phyloP scores from a whole-genome alignment of 1,284 basidiomycete genomes.

The Cerrena zonata region DNA sequence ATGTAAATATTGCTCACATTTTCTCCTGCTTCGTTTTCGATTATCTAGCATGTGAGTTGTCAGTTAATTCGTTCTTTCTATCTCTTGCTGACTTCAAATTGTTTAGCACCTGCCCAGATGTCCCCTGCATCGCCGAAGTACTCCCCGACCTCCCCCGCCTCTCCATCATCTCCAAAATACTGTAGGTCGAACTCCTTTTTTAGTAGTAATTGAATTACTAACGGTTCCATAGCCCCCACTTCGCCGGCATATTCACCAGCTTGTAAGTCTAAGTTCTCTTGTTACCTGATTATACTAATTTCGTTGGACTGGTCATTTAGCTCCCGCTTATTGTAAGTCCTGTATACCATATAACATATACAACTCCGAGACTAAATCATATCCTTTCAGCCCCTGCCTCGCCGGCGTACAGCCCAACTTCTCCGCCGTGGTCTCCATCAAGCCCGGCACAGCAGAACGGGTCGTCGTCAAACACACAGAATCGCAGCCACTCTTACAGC shows the following conservation, averaged over 20 bases:
- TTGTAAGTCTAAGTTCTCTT: constrained; percentile 45
- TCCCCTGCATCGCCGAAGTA: constrained; percentile 83
- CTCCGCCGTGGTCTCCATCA: constrained; percentile 74
- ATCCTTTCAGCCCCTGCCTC: constrained; percentile 63
- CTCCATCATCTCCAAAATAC: constrained; percentile 83
- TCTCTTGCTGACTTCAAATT: constrained; percentile 10
- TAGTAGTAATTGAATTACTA: not conserved
- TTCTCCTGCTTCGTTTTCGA: constrained; percentile 16
- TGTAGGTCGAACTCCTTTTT: constrained; percentile 45
- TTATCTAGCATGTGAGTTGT: constrained; percentile 51
- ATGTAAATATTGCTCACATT: constrained; percentile 13
- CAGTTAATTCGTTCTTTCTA: constrained; percentile 9
- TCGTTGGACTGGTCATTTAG: constrained; percentile 5
- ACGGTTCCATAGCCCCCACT: constrained; percentile 31
- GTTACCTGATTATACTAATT: not conserved
- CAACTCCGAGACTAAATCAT: constrained; percentile 12
- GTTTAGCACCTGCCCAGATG: constrained; percentile 63
- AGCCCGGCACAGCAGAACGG: constrained; percentile 59
- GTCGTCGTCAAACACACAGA: constrained; percentile 16
- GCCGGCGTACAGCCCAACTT: constrained; percentile 77
- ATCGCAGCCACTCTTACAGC: constrained; percentile 41
- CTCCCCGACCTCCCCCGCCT: constrained; percentile 78
- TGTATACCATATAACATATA: constrained; percentile 3
- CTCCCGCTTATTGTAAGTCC: constrained; percentile 60
- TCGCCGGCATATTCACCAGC: constrained; percentile 80